Base-by-base conservation (phyloP, 331 rosid species). In the Rosa hybrid region DNA sequence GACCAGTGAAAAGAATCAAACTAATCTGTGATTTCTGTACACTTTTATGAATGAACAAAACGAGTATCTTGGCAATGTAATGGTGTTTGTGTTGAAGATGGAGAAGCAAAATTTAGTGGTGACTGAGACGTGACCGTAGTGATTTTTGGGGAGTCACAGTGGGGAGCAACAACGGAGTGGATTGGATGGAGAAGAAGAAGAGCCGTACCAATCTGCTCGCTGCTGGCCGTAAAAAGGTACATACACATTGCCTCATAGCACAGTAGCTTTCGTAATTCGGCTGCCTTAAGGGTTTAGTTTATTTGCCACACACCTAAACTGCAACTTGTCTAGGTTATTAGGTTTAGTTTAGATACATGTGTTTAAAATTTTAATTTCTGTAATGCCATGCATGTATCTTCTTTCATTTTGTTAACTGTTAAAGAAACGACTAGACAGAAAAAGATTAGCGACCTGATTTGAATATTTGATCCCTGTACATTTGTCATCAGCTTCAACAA, bases 191-290 rank as follows among this genome's bases (percentile, higher is more conserved):
- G 80, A 90, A 84, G 90, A 87, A 82, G 89, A 89, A 91, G 94
- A 90, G 74, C 86, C 99, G 98, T 67, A 88, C 97, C 88, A 97
- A 96, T 93, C 91, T 93, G 84, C 99, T 96, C 17, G 90, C 97
- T 25, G 98, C 97, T 17, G 99, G 99, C 60, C 86, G 84, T 10
- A 89, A 96, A 79, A 93, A 78, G 99, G 99, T 95, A 74, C 69
- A 49, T 5, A 8, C 63, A 34, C 8, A 9, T 63, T 9, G n/a
- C 25, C 62, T 42, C 14, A 6, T 62, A 30, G 21, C 30, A 13
- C 21, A 46, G 17, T 74, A 42, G 57, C 42, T 62, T 46, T 20
- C 3, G 39, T 48, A 23, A 48, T 41, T 56, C 14, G 21, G 65
- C 41, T 59, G 27, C 46, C 39, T 34, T 34, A 3, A 34, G 4